Evolutionary conservation across 192 early-diverging fungal species (phyloP), one percentile per base, ranked within the genome.

Genomic region (Chytriomyces sp.): DNA sequence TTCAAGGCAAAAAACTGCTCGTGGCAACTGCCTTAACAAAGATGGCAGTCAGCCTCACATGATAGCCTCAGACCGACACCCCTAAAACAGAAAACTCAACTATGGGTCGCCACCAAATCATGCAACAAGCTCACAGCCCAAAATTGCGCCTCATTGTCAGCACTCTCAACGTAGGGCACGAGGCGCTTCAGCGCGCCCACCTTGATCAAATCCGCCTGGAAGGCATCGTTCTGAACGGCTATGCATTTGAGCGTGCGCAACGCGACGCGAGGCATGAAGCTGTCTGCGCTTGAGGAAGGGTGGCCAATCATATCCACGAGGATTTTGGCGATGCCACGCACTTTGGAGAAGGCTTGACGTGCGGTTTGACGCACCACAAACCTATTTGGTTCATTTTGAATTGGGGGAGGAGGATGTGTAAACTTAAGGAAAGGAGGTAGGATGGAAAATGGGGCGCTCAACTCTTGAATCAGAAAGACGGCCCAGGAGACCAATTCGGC

Each of bases 401-500:
- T 25, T n/a, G 10, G 61, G 12, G 38, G 10, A 0, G 10, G 32
- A 67, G 32, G 0, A 44, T 67, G n/a, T 30, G n/a, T 25, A 31
- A 53, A 26, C 12, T 86, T 88, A 39, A 86, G 72, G n/a, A n/a
- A n/a, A n/a, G n/a, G n/a, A n/a, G n/a, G n/a, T n/a, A n/a, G n/a
- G n/a, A n/a, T n/a, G n/a, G n/a, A n/a, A n/a, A n/a, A n/a, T n/a
- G n/a, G n/a, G n/a, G n/a, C n/a, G 1, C 85, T 86, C 82, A 85
- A 92, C 73, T 93, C 92, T 73, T 93, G 91, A 77, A 93, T 86
- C 2, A 93, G 72, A 44, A 89, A 90, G 0, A 91, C 76, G 8
- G 92, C 82, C 92, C 92, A 93, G 56, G 87, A 91, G 5, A 89
- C 89, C 2, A 93, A 81, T 58, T 93, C 92, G 44, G 82, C 78